Percentiles rank a stretch among this genome's conserved stretches.
Evolutionary conservation across 495 filamentous ascomycete species (phyloP).

Genomic region (Bryoglossum gracile): DNA sequence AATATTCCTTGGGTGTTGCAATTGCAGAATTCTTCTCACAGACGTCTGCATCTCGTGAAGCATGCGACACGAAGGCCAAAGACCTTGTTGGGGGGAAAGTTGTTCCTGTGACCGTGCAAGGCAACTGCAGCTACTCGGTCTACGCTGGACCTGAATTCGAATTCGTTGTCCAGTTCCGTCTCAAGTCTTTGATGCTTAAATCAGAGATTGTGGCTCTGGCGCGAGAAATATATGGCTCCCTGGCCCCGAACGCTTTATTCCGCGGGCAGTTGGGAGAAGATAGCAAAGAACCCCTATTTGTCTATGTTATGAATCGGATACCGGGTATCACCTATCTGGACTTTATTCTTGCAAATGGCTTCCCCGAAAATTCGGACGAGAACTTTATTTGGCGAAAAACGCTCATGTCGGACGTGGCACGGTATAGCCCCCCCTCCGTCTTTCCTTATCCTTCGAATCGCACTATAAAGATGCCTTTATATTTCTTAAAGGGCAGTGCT

Average conservation of each 20-base stretch:
- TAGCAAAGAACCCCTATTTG: slow-evolving; percentile 30
- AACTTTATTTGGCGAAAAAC: slow-evolving; percentile 29
- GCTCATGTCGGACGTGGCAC: slow-evolving; percentile 28
- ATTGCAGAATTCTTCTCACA: slow-evolving; percentile 33
- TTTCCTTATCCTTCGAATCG: neutral
- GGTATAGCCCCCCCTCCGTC: slow-evolving; percentile 15
- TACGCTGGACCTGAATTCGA: slow-evolving; percentile 33
- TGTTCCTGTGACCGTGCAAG: slow-evolving; percentile 33
- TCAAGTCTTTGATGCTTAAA: slow-evolving; percentile 29
- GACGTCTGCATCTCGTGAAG: slow-evolving; percentile 31
- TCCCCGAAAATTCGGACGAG: slow-evolving; percentile 28
- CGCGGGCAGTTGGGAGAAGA: slow-evolving; percentile 32
- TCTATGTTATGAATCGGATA: slow-evolving; percentile 35
- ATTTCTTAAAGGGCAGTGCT: neutral
- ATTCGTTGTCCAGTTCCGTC: slow-evolving; percentile 37
- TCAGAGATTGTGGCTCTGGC: slow-evolving; percentile 28
- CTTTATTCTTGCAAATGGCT: slow-evolving; percentile 29
- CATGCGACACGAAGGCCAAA: slow-evolving; percentile 30
- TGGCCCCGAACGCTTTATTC: slow-evolving; percentile 29
- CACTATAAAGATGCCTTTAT: neutral
- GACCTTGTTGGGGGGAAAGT: slow-evolving; percentile 30
- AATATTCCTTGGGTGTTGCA: slow-evolving; percentile 33
- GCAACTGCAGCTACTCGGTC: slow-evolving; percentile 37
- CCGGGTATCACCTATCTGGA: slow-evolving; percentile 32
- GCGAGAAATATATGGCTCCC: slow-evolving; percentile 28